These are phyloP conservation scores for Saccharomycopsis synnaedendra DNA, from an alignment of 805 yeast species.

Conservation along the genomic window DNA sequence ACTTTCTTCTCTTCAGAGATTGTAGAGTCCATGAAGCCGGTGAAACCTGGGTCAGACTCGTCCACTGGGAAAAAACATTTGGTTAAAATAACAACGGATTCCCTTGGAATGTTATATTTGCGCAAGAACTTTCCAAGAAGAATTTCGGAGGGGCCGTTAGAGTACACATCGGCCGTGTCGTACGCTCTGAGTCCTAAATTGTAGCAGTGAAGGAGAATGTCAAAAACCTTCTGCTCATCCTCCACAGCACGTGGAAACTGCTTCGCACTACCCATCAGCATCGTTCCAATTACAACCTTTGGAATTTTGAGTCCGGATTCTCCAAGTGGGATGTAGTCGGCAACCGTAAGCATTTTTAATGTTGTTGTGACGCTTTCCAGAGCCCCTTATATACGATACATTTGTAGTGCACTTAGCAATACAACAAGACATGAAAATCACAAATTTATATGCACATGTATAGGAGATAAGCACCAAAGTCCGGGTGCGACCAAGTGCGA, in stretches of 20 bases:
- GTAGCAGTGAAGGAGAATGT: slow-evolving; percentile 32
- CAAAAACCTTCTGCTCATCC: slow-evolving; percentile 29
- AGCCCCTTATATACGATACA: no score
- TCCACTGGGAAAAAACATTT: slow-evolving; percentile 21
- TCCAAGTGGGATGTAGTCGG: slow-evolving; percentile 17
- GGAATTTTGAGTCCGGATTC: slow-evolving; percentile 29
- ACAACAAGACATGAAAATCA: no score
- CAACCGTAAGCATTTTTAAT: neutral
- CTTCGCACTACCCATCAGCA: slow-evolving; percentile 20
- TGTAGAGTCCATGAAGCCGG: neutral
- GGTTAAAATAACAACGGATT: slow-evolving; percentile 33
- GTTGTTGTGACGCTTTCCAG: no score
- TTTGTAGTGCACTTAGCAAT: no score
- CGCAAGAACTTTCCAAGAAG: slow-evolving; percentile 41
- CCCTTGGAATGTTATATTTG: slow-evolving; percentile 29
- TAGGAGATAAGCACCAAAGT: no score
- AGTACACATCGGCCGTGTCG: slow-evolving; percentile 40
- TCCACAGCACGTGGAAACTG: slow-evolving; percentile 19
- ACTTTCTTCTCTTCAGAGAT: no score
- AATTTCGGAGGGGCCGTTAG: slow-evolving; percentile 36
- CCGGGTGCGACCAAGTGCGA: no score
- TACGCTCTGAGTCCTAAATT: slow-evolving; percentile 35
- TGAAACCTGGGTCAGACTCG: no score
- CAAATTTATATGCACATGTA: no score
- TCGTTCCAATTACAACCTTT: slow-evolving; percentile 28